These are phyloP conservation scores for Thyridium curvatum DNA, from an alignment of 2,329 filamentous ascomycete genomes.

Conservation along the genomic window DNA sequence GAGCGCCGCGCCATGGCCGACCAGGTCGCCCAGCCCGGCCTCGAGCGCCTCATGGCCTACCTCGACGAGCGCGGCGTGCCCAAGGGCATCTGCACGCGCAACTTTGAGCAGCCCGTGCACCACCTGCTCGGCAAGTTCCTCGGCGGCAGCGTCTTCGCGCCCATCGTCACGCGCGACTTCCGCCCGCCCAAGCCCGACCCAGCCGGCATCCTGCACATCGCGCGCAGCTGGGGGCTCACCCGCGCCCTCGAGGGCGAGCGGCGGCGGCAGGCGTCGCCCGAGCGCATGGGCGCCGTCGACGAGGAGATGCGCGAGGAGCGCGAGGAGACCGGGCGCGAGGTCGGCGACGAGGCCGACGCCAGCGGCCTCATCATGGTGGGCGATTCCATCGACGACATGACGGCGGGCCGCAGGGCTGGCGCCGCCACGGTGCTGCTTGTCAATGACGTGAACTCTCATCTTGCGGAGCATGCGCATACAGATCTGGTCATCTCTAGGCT, in stretches of 20 bases:
- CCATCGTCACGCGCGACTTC: slow-evolving; percentile 81
- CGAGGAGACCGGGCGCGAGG: slow-evolving; percentile 12
- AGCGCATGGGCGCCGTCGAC: slow-evolving; percentile 5
- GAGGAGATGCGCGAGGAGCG: slow-evolving; percentile 8
- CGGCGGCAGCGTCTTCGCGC: slow-evolving; percentile 59
- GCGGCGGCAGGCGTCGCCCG: slow-evolving; percentile 5
- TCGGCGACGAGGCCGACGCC: slow-evolving; percentile 28
- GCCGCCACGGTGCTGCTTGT: slow-evolving; percentile 85
- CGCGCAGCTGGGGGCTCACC: slow-evolving; percentile 64
- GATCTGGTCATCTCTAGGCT: slow-evolving; percentile 66
- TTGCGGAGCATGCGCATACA: slow-evolving; percentile 68
- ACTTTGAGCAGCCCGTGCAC: slow-evolving; percentile 76
- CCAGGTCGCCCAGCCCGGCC: slow-evolving; percentile 77
- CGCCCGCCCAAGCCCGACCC: slow-evolving; percentile 80
- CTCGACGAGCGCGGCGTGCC: slow-evolving; percentile 60
- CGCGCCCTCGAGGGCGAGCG: slow-evolving; percentile 10
- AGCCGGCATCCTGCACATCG: slow-evolving; percentile 82
- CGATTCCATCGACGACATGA: slow-evolving; percentile 89
- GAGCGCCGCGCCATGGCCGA: slow-evolving; percentile 74
- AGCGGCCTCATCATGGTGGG: slow-evolving; percentile 59
- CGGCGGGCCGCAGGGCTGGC: slow-evolving; percentile 74
- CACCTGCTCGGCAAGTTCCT: slow-evolving; percentile 74
- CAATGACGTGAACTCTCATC: slow-evolving; percentile 70
- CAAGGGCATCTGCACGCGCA: slow-evolving; percentile 89
- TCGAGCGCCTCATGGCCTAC: slow-evolving; percentile 73